Evolutionary conservation across 164 flowering plant genomes (phyloP), one percentile per base, ranked within the genome.

Genomic region (Houttuynia cordata): DNA sequence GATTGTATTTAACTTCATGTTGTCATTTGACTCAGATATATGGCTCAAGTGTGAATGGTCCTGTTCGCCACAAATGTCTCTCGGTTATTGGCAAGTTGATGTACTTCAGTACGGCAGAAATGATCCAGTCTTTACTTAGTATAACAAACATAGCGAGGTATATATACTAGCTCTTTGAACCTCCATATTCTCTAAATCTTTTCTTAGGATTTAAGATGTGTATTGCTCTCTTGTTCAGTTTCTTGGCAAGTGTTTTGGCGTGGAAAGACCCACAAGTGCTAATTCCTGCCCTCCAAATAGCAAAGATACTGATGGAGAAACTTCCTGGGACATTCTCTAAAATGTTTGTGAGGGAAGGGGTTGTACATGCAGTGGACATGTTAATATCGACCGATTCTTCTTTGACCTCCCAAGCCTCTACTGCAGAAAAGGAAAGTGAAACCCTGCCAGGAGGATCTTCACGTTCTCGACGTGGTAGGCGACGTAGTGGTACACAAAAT

Each of bases 241-340:
- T 90, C 76, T 76, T 90, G 68, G 94, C 96, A 67, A 97, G 99
- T 70, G 83, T 90, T 63, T 77, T 93, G 59, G 97, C 97, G n/a
- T 93, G 95, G 93, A 93, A 90, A 74, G 99, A 93, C 79, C 95
- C 95, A 4, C 95, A 82, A 74, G 96, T 88, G 24, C 67, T 93
- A 71, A 76, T 93, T 74, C 99, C 97, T 50, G 81, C 99, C 59
- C 87, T 93, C 39, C 95, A 90, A 74, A 85, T 93, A 68, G 84
- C 99, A 19, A 92, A 85, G 66, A 93, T 90, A 70, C 84, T 93
- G 34, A 93, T 93, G 99, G 94, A 93, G 62, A 93, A 90, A 74
- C 97, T 93, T 70, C 97, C 97, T 45, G 88, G 65, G 49, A 88
- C 83, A 24, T 93, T 88, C 79, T 80, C 95, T 24, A 93, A 90